phyloP scores from a whole-genome alignment of 2,329 filamentous ascomycete species.

The Pestalotiopsis sp. region DNA sequence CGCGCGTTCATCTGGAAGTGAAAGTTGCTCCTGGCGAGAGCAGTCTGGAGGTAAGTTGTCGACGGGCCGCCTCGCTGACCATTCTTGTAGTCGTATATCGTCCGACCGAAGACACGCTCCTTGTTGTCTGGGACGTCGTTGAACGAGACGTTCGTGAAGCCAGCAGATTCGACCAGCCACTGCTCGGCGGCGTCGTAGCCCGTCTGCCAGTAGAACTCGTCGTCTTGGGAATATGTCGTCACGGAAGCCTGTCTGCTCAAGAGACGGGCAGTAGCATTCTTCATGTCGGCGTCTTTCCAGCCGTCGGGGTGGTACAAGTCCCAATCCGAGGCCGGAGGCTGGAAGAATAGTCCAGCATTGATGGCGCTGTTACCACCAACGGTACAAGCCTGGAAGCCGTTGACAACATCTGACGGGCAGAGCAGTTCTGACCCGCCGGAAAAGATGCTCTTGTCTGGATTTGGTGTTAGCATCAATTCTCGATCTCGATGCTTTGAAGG shows the following conservation, averaged over 20 bases:
- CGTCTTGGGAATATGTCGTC: slow-evolving; percentile 44
- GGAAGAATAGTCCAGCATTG: slow-evolving; percentile 55
- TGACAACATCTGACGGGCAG: slow-evolving; percentile 40
- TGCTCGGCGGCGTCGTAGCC: slow-evolving; percentile 47
- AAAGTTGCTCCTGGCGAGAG: slow-evolving; percentile 43
- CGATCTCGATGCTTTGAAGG: neutral
- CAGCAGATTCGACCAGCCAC: slow-evolving; percentile 52
- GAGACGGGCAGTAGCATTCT: slow-evolving; percentile 45
- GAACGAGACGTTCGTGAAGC: slow-evolving; percentile 48
- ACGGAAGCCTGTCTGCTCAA: slow-evolving; percentile 44
- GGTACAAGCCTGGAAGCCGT: slow-evolving; percentile 50
- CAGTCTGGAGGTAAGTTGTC: slow-evolving; percentile 50
- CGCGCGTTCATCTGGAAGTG: slow-evolving; percentile 42
- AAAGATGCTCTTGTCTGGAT: slow-evolving; percentile 50
- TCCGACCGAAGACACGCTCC: slow-evolving; percentile 48
- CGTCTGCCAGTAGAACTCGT: slow-evolving; percentile 46
- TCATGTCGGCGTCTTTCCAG: slow-evolving; percentile 53
- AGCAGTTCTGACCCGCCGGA: slow-evolving; percentile 37
- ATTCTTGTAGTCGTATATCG: slow-evolving; percentile 48
- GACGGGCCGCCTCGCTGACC: slow-evolving; percentile 52
- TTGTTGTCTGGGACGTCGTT: slow-evolving; percentile 48
- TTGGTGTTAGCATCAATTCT: slow-evolving; percentile 13
- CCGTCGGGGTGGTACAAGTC: slow-evolving; percentile 49
- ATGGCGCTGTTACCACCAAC: slow-evolving; percentile 54
- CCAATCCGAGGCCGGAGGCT: slow-evolving; percentile 54